phyloP scores from a whole-genome alignment of 345 rosid genomes.

The Eucalyptus sideroxylon region DNA sequence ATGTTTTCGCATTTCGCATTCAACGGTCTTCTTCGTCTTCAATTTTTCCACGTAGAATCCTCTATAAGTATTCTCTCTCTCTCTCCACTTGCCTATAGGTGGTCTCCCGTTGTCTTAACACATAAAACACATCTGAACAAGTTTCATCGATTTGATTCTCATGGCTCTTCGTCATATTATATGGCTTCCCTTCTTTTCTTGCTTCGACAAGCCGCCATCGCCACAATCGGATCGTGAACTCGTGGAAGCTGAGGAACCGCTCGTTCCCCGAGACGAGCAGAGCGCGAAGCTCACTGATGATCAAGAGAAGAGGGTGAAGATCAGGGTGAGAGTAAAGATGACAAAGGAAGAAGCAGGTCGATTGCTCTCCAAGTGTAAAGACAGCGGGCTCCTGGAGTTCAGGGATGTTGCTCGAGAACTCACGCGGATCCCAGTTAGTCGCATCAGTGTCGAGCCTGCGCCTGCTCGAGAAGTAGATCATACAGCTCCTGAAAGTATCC shows the following conservation, averaged over 20 bases:
- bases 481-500: constrained; percentile 3
- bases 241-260: background rate
- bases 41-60: background rate
- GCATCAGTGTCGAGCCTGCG: background rate
- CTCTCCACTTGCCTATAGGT: background rate
- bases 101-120: background rate
- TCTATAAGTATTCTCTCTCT: background rate
- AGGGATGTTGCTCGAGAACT: constrained; percentile 33
- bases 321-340: constrained; percentile 58
- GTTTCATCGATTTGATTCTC: background rate
- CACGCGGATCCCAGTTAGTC: constrained; percentile 21
- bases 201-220: background rate
- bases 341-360: constrained; percentile 43
- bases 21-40: background rate
- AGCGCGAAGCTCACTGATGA: background rate
- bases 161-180: background rate
- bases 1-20: background rate
- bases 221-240: fast-evolving
- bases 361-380: constrained; percentile 29
- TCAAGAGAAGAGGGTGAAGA: background rate
- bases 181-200: background rate
- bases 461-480: background rate
- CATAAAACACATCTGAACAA: background rate
- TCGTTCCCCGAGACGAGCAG: background rate
- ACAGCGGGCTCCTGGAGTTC: constrained; percentile 36